Evolutionary conservation across 352 stramenopile species (phyloP).

Genomic region (Phytophthora ohioensis): DNA sequence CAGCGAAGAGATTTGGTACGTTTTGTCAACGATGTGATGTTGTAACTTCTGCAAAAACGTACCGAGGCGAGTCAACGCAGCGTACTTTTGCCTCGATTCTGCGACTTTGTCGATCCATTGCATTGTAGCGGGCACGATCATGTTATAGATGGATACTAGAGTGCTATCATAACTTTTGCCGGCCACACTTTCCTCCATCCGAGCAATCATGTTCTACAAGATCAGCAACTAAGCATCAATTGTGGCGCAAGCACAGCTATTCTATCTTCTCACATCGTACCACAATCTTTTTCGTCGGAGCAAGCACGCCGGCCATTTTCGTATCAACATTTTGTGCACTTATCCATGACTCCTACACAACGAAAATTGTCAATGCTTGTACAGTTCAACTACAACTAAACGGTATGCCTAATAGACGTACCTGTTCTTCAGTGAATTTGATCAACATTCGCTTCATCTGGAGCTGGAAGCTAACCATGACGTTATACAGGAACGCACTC

Average conservation of each 20-base stretch:
- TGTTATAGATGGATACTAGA: conserved; percentile 72
- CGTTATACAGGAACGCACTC: conserved; percentile 75
- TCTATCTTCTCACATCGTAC: conserved; percentile 16
- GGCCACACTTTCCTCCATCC: conserved; percentile 69
- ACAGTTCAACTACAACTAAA: background rate
- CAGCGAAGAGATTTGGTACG: background rate
- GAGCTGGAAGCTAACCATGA: conserved; percentile 80
- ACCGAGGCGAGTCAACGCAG: conserved; percentile 66
- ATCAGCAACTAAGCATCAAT: background rate
- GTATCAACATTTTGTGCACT: conserved; percentile 71
- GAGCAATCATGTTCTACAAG: conserved; percentile 57
- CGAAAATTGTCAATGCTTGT: background rate
- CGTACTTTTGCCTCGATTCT: conserved; percentile 76
- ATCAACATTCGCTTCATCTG: conserved; percentile 83
- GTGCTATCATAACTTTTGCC: conserved; percentile 67
- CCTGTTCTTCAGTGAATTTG: conserved; percentile 82
- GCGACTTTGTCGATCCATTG: conserved; percentile 79
- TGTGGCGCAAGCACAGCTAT: background rate
- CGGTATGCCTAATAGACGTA: conserved; percentile 5
- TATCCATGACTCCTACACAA: conserved; percentile 69
- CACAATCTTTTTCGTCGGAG: conserved; percentile 73
- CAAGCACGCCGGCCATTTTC: conserved; percentile 74
- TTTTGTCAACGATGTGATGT: background rate
- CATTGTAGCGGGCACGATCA: conserved; percentile 65
- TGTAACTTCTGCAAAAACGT: conserved; percentile 2